phyloP scores from a whole-genome alignment of 768 basidiomycete species.

The Pleurotus cornucopiae region DNA sequence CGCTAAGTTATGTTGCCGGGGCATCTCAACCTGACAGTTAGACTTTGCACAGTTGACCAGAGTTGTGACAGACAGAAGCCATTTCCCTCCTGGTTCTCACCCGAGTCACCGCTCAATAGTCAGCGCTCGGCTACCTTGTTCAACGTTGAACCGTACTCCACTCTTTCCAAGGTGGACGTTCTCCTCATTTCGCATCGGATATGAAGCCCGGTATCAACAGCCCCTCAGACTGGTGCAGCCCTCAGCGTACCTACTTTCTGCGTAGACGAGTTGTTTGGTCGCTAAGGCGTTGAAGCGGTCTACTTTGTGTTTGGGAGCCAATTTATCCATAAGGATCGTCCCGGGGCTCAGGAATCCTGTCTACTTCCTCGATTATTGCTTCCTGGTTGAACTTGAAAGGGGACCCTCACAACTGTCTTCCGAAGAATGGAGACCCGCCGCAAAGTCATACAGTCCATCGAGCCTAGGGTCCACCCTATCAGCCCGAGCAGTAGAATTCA shows the following conservation, averaged over 20 bases:
- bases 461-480: not conserved
- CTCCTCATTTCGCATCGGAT: not conserved
- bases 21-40: too few species aligned
- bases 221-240: not conserved
- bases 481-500: not conserved
- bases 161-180: too few species aligned
- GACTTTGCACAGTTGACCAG: too few species aligned
- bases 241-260: not conserved
- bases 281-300: too few species aligned
- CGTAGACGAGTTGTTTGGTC: too few species aligned
- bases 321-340: too few species aligned
- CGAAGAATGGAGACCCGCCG: not conserved
- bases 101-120: not conserved
- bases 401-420: slow-evolving; percentile 7
- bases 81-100: slow-evolving; percentile 7
- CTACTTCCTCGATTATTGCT: slow-evolving; percentile 6
- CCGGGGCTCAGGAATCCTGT: too few species aligned
- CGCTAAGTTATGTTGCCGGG: too few species aligned
- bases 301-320: too few species aligned
- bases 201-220: slow-evolving; percentile 5
- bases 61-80: not conserved
- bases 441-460: not conserved
- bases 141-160: not conserved
- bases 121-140: not conserved
- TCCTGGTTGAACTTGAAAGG: not conserved